Evolutionary conservation across 306 rosid genomes (phyloP), one percentile per base, ranked within the genome.

Genomic region (Vigna reflexopilosa): DNA sequence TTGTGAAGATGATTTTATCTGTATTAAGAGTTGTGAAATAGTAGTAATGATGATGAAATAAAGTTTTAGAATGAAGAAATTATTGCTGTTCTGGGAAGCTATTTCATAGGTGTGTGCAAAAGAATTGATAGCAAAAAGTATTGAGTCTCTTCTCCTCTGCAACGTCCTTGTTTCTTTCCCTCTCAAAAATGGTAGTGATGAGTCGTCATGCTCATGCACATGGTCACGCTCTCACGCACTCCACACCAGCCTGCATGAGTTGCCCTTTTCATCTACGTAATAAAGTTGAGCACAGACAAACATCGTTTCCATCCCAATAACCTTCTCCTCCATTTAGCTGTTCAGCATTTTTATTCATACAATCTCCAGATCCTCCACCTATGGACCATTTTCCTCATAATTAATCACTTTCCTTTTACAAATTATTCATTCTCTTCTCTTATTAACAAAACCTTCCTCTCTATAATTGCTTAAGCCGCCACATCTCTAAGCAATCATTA

Each of bases 221-320:
- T 16, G 24, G 64, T 77, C 62, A 52, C 26, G 59, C 75, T 83
- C 68, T 52, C 40, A 64, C 76, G 75, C 66, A 26, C 67, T 59
- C 19, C 87, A 62, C 84, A 56, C 78, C 54, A 78, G 82, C 90
- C 83, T 86, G 89, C 90, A 70, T 80, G 97, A 86, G 88, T 87
- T 87, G 92, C 86, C 91, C 86, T 79, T 92, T 87, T 89, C 96
- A 89, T 75, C 65, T 61, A 59, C 85, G 55, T 45, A 77, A 76
- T 86, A 82, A 84, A 79, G 88, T 70, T 45, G 69, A 67, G 64
- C 77, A 47, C 32, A 36, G 45, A 68, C 85, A 55, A 56, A 76
- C 32, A 59, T 65, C 76, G 5, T 83, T 56, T 57, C 26, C 42
- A 65, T 69, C 68, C 58, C 76, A 38, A 45, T 45, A 45, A 61